Base-by-base conservation (phyloP, 2,329 filamentous ascomycete genomes). In the Clonostachys chloroleuca region DNA sequence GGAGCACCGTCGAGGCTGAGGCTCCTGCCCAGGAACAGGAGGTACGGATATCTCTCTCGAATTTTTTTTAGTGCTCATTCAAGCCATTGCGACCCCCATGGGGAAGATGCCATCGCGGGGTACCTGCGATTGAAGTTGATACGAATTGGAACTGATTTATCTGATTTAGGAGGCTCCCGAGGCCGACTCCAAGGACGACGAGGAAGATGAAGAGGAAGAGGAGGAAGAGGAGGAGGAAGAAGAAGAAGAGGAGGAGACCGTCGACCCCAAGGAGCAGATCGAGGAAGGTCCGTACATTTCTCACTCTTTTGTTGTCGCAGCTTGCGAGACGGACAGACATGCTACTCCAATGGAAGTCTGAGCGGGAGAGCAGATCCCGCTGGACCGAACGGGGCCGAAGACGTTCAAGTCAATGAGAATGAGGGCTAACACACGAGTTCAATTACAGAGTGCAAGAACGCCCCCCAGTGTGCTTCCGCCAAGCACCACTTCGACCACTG, bases 401-500 rank as follows among this genome's bases (percentile, higher is more conserved):
- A 43, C 20, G 24, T 13, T 5, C 40, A 18, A 17, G 14, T 24
- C 14, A 42, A 18, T 13, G 17, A 18, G 36, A 8, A 39, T 39
- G 17, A n/a, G 36, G 13, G n/a, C 36, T 39, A 12, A n/a, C 14
- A 39, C 36, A 39, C 5, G 36, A 18, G 12, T n/a, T 8, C 30
- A 24, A 36, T 36, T 59, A 58, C 70, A 97, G 94, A 96, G 66
- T 99, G 94, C 82, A 82, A 83, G 72, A 83, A 92, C 69, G 91
- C 91, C 55, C 80, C 86, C 69, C 77, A 88, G 71, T 99, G 94
- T 75, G 79, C 86, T 52, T 85, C 87, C 50, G 81, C 83, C 65
- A 99, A 97, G 84, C 92, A 97, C 80, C 94, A 99, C 81, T 97
- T 87, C 70, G 92, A 97, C 57, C 90, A 96, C 75, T 99, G 94